phyloP scores from a whole-genome alignment of 2,329 filamentous ascomycete species.

The Calcarisporium arbuscula region DNA sequence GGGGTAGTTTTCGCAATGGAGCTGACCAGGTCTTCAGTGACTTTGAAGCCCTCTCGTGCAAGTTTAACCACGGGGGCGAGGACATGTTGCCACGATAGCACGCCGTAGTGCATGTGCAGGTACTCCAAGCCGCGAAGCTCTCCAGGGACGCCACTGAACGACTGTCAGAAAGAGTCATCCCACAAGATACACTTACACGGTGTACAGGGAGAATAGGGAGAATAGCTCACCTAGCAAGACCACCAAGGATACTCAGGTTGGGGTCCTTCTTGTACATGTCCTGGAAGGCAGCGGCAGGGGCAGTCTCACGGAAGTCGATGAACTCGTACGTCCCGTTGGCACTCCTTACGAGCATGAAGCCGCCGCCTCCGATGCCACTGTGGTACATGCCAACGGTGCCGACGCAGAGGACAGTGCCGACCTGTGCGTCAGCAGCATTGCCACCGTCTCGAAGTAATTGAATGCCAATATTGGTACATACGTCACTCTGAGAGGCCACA shows the following conservation, averaged over 20 bases:
- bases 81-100: constrained; percentile 57
- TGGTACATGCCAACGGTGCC: constrained; percentile 59
- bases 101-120: constrained; percentile 61
- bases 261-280: constrained; percentile 73
- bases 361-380: constrained; percentile 68
- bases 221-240: too few relatives aligned
- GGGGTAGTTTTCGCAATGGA: too few relatives aligned
- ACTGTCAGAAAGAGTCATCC: too few relatives aligned
- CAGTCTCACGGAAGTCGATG: constrained; percentile 79
- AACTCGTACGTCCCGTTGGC: constrained; percentile 64
- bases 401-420: constrained; percentile 57
- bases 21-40: too few relatives aligned
- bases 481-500: too few relatives aligned
- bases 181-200: too few relatives aligned
- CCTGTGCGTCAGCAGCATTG: constrained; percentile 59
- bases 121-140: constrained; percentile 67
- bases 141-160: constrained; percentile 57
- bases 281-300: constrained; percentile 68
- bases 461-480: too few relatives aligned
- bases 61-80: constrained; percentile 63
- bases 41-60: constrained; percentile 46
- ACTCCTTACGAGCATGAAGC: constrained; percentile 66
- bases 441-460: too few relatives aligned
- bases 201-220: too few relatives aligned
- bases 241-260: constrained; percentile 56